Evolutionary conservation across 2,329 filamentous ascomycete genomes (phyloP).

Genomic region (Tolypocladium pustulatum): DNA sequence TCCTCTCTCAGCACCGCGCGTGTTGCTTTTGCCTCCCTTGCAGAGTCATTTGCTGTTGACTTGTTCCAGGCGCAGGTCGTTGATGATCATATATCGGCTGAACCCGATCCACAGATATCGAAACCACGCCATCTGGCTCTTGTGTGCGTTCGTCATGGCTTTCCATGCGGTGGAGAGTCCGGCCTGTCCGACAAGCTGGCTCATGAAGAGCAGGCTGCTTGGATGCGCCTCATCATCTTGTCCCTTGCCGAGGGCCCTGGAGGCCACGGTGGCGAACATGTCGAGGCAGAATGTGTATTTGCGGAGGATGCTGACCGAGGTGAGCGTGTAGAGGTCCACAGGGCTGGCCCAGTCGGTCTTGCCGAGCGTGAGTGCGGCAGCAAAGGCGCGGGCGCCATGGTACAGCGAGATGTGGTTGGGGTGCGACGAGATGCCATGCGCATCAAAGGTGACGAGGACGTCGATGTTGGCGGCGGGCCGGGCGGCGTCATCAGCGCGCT

Average conservation of each 20-base stretch:
- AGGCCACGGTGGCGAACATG: constrained; percentile 55
- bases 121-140: constrained; percentile 98
- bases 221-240: constrained; percentile 32
- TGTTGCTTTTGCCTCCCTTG: neutral
- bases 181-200: constrained; percentile 49
- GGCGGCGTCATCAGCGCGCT: constrained; percentile 17
- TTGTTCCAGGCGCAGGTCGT: constrained; percentile 60
- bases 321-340: constrained; percentile 78
- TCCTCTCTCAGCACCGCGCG: neutral
- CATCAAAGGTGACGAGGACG: constrained; percentile 82
- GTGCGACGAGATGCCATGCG: constrained; percentile 71
- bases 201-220: constrained; percentile 59
- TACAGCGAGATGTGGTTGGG: constrained; percentile 90
- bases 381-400: constrained; percentile 66
- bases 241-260: constrained; percentile 33
- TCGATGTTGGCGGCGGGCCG: constrained; percentile 53
- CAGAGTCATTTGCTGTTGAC: constrained; percentile 10
- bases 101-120: constrained; percentile 89
- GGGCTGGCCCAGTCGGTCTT: constrained; percentile 58
- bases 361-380: constrained; percentile 53
- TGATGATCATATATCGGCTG: constrained; percentile 91
- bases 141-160: constrained; percentile 84
- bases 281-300: constrained; percentile 80
- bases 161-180: constrained; percentile 53
- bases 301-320: constrained; percentile 57